Conservation (phyloP, 495 filamentous ascomycete species). For the Penicillium salamii region DNA sequence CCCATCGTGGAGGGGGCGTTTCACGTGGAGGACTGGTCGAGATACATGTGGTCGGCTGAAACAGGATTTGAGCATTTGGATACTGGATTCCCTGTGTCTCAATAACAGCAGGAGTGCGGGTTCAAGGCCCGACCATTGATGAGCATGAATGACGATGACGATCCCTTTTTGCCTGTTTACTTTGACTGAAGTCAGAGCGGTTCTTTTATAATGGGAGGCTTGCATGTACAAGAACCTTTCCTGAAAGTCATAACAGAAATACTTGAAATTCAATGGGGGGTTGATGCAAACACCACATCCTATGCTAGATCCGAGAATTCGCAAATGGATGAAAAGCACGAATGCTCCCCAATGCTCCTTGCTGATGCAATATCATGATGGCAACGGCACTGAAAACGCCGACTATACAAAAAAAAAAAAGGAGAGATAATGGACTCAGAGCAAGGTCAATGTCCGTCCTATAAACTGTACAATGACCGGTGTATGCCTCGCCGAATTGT, state of each 20-base stretch:
- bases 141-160: constrained; percentile 11
- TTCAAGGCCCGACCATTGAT: constrained; percentile 1
- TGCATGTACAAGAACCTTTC: too few species aligned
- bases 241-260: not conserved
- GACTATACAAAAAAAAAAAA: constrained; percentile 3
- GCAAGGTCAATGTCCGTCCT: not conserved
- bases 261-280: not conserved
- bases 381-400: constrained; percentile 11
- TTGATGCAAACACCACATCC: not conserved
- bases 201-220: too few species aligned
- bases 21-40: constrained; percentile 29
- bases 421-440: constrained; percentile 1
- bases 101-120: constrained; percentile 14
- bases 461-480: constrained; percentile 2
- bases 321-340: constrained; percentile 8
- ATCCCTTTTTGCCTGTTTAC: not conserved
- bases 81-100: constrained; percentile 17
- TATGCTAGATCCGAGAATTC: constrained; percentile 8
- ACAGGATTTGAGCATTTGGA: constrained; percentile 29
- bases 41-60: constrained; percentile 31
- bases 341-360: constrained; percentile 15
- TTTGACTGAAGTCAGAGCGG: too few species aligned
- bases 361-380: constrained; percentile 23
- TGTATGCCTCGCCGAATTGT: constrained; percentile 7
- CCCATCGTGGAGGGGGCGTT: constrained; percentile 20